A percentile compares a stretch with the other conserved stretches of the same genome.
These are phyloP conservation scores for Byssochlamys sp. DNA, from an alignment of 2,329 filamentous ascomycete genomes.

Conservation along the genomic window DNA sequence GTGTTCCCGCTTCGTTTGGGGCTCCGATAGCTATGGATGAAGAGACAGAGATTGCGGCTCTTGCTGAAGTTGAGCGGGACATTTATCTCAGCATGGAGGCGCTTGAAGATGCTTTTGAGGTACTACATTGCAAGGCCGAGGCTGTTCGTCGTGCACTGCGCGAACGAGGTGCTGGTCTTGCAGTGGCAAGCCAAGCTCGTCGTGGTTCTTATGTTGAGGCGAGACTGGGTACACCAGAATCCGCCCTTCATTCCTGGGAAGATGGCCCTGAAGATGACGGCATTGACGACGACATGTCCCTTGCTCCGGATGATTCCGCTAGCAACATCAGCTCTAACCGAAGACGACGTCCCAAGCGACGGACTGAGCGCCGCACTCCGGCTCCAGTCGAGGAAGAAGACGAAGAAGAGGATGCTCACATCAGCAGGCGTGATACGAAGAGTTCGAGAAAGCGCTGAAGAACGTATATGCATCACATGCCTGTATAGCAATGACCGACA, in stretches of 20 bases:
- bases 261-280: constrained; percentile 36
- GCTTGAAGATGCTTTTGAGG: constrained; percentile 87
- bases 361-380: constrained; percentile 41
- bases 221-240: constrained; percentile 34
- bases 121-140: constrained; percentile 77
- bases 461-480: neutral
- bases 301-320: constrained; percentile 41
- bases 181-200: constrained; percentile 37
- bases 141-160: constrained; percentile 66
- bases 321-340: constrained; percentile 42
- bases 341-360: constrained; percentile 35
- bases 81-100: constrained; percentile 92
- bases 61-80: constrained; percentile 84
- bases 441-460: neutral
- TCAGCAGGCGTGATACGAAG: constrained; percentile 1
- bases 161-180: constrained; percentile 70
- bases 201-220: constrained; percentile 35
- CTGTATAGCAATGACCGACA: neutral
- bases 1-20: constrained; percentile 52
- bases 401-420: constrained; percentile 26
- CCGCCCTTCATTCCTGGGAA: constrained; percentile 26
- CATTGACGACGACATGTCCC: constrained; percentile 35
- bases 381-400: constrained; percentile 41
- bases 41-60: constrained; percentile 79
- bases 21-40: constrained; percentile 82